These are phyloP conservation scores for Acanthamoeba quina DNA, from an alignment of 208 protist species.

Conservation along the genomic window DNA sequence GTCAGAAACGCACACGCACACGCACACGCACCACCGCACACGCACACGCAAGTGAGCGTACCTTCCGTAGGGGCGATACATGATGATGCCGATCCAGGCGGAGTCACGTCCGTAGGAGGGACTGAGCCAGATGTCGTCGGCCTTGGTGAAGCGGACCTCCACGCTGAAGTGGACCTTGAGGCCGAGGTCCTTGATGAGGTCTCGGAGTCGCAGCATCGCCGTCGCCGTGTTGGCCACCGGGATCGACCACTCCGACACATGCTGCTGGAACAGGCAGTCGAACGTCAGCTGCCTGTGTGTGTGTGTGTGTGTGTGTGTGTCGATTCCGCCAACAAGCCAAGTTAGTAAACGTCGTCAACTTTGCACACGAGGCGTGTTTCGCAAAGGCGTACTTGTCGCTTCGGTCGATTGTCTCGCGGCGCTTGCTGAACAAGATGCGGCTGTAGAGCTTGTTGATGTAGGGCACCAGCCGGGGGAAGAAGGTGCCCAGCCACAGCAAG, in stretches of 20 bases:
- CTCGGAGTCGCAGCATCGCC: slow-evolving; percentile 53
- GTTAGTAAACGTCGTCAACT: neutral
- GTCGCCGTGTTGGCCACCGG: slow-evolving; percentile 49
- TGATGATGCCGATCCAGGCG: slow-evolving; percentile 75
- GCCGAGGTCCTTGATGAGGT: slow-evolving; percentile 62
- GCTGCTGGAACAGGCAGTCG: slow-evolving; percentile 75
- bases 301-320: too few species aligned
- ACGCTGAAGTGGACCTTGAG: slow-evolving; percentile 75
- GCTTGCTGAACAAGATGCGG: slow-evolving; percentile 35
- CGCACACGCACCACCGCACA: neutral
- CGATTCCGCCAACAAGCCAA: neutral
- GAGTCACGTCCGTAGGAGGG: slow-evolving; percentile 65
- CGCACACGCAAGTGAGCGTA: neutral
- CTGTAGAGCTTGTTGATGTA: slow-evolving; percentile 66
- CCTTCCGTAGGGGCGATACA: slow-evolving; percentile 72
- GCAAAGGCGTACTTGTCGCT: slow-evolving; percentile 22
- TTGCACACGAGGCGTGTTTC: too few species aligned
- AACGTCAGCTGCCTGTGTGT: slow-evolving; percentile 46
- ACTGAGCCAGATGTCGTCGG: slow-evolving; percentile 70
- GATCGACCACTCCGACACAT: slow-evolving; percentile 76
- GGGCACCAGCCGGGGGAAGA: slow-evolving; percentile 60
- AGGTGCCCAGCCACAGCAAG: slow-evolving; percentile 69
- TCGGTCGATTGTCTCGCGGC: neutral
- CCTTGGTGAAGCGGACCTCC: slow-evolving; percentile 75
- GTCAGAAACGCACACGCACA: too few species aligned